Base-by-base conservation (phyloP, 1,139 yeast genomes). In the Taiozyma sp. region DNA sequence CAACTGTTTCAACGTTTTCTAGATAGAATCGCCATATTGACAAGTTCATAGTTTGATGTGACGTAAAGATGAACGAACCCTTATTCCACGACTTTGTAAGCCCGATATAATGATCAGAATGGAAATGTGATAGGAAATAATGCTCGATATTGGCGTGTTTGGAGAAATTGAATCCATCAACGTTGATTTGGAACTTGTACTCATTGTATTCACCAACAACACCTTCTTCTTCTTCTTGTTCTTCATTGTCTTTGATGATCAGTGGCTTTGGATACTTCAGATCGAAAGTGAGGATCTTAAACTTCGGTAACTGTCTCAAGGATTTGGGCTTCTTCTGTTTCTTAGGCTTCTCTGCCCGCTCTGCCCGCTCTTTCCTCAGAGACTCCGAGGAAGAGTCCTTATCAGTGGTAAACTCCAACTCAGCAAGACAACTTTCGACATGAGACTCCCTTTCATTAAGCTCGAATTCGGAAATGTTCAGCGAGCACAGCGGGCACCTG, bases 101-200 rank as follows among this genome's bases (percentile, higher is more conserved):
- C 0, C 98, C 98, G 4, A 90, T 91, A 64, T 93, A 93, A 65
- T 93, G 99, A 65, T 93, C 99, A 0, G 96, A 74, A 67, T 93
- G 99, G 69, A 88, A 92, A 70, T 93, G 99, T 0, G 92, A 79
- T 40, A 87, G 68, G 53, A 86, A 79, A 66, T 85, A 86, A 46
- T 46, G 42, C 2, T 51, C 43, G 4, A 57, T 41, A 1, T 55
- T 63, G 0, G 70, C 71, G 56, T 81, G 73, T 0, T 44, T 40
- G 12, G 78, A 73, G 6, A 75, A 73, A 63, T 78, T 77, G 65
- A 86, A 86, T 1, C 91, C 92, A 66, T 86, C 95, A 39, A 86
- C 89, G 0, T 84, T 78, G 2, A 86, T 61, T 42, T 69, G 52
- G 60, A 65, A 72, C 64, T 30, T 51, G 8, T n/a, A 8, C 7